Percentiles rank a stretch among this genome's conserved stretches.
Evolutionary conservation across 768 basidiomycete species (phyloP).

Genomic region (Mycena crocata): DNA sequence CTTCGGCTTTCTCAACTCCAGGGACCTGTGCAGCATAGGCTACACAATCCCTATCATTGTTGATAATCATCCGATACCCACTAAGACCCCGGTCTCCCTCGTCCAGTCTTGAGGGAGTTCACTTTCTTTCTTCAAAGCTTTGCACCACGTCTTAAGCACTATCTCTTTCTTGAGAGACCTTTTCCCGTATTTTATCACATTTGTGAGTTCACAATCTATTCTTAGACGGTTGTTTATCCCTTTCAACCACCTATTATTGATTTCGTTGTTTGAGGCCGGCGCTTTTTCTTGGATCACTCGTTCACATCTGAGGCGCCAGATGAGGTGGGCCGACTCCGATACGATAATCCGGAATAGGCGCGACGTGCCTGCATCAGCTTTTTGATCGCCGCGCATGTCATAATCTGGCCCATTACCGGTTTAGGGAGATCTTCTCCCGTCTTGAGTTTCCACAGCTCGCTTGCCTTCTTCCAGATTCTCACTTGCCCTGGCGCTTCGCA

Average conservation of each 20-base stretch:
- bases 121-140: slow-evolving; percentile 14
- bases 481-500: slow-evolving; percentile 15
- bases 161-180: slow-evolving; percentile 7
- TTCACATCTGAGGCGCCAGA: slow-evolving; percentile 20
- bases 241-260: slow-evolving; percentile 22
- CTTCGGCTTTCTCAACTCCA: not conserved
- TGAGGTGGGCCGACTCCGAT: slow-evolving; percentile 23
- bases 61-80: not conserved
- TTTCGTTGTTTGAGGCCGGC: not conserved
- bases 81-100: slow-evolving; percentile 21
- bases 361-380: not conserved
- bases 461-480: slow-evolving; percentile 11
- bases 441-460: slow-evolving; percentile 11
- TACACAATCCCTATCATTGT: not conserved
- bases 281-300: slow-evolving; percentile 15
- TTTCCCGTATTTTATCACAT: slow-evolving; percentile 24
- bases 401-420: slow-evolving; percentile 12
- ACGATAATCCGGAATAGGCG: slow-evolving; percentile 16
- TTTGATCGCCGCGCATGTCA: slow-evolving; percentile 4
- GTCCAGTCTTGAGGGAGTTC: slow-evolving; percentile 27
- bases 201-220: slow-evolving; percentile 1
- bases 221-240: no score
- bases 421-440: slow-evolving; percentile 15
- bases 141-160: slow-evolving; percentile 1
- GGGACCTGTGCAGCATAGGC: not conserved